Conservation (phyloP, 805 yeast species). For the Yarrowia sp. region DNA sequence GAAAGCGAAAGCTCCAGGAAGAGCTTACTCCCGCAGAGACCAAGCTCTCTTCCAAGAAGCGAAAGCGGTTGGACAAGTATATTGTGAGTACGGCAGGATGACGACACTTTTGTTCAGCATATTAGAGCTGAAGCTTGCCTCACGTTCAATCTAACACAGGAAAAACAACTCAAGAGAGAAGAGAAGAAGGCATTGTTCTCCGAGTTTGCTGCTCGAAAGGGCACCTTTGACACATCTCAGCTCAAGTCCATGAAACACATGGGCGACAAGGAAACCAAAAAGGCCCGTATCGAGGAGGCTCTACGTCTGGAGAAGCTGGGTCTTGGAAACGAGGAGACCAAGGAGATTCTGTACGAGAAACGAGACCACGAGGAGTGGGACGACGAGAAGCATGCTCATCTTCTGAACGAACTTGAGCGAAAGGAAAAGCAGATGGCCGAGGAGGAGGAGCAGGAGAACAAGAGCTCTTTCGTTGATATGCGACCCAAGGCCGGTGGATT, state of each 20-base stretch:
- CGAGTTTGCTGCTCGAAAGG: slow-evolving; percentile 50
- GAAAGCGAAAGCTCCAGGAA: slow-evolving; percentile 70
- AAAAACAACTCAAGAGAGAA: slow-evolving; percentile 86
- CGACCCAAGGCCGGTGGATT: slow-evolving; percentile 67
- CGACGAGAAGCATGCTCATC: slow-evolving; percentile 43
- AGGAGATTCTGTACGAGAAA: slow-evolving; percentile 72
- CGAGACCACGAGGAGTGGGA: slow-evolving; percentile 70
- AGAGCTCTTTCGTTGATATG: slow-evolving; percentile 68
- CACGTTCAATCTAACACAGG: slow-evolving; percentile 40
- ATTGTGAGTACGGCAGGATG: slow-evolving; percentile 56
- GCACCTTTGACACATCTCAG: slow-evolving; percentile 72
- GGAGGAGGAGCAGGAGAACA: slow-evolving; percentile 41
- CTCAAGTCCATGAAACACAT: slow-evolving; percentile 76
- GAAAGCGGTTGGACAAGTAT: slow-evolving; percentile 85
- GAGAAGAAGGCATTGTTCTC: slow-evolving; percentile 76
- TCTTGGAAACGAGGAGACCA: slow-evolving; percentile 65
- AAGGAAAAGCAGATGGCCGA: slow-evolving; percentile 35
- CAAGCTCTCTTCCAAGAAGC: slow-evolving; percentile 72
- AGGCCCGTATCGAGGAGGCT: slow-evolving; percentile 77
- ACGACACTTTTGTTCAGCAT: too few species aligned
- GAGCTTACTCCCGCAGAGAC: slow-evolving; percentile 64
- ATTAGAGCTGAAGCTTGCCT: too few species aligned
- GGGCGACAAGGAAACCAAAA: slow-evolving; percentile 72
- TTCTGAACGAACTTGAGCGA: slow-evolving; percentile 37
- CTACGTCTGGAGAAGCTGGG: slow-evolving; percentile 75